A percentile compares a stretch with the other conserved stretches of the same genome.
phyloP scores from a whole-genome alignment of 106 monocot species.

The Acorus calamus region DNA sequence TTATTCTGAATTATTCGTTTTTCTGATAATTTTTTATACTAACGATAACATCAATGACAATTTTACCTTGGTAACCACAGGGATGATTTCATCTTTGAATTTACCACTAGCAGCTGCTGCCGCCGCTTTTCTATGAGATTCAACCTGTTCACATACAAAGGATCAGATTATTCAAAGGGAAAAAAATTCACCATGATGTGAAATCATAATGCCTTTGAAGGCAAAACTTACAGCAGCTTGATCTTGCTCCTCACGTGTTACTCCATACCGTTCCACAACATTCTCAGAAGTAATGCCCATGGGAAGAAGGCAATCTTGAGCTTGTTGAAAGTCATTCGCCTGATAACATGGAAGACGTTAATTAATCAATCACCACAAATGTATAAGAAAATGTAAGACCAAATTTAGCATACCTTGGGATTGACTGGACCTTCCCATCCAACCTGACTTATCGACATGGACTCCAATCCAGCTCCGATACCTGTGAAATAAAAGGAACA shows the following conservation, averaged over 20 bases:
- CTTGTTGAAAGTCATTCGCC: constrained; percentile 37
- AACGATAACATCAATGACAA: neutral
- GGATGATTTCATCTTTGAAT: constrained; percentile 89
- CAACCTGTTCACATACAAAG: constrained; percentile 39
- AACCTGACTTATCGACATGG: constrained; percentile 41
- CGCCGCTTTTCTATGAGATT: constrained; percentile 71
- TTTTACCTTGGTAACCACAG: constrained; percentile 59
- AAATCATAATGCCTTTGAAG: no score
- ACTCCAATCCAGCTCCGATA: constrained; percentile 68
- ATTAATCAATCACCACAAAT: neutral
- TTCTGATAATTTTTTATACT: no score
- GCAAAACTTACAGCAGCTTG: constrained; percentile 69
- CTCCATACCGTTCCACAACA: constrained; percentile 69
- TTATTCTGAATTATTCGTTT: no score
- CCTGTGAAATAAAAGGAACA: constrained; percentile 19
- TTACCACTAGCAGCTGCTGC: constrained; percentile 59
- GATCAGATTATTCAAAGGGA: neutral
- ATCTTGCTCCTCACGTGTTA: constrained; percentile 74
- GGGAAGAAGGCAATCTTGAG: constrained; percentile 73
- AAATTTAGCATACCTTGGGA: constrained; percentile 41
- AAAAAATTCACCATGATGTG: neutral
- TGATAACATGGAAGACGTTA: constrained; percentile 7
- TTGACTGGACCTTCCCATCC: constrained; percentile 23
- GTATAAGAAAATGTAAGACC: neutral
- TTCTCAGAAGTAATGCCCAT: constrained; percentile 93